Conservation (phyloP, 2,329 filamentous ascomycete species). For the Acarospora socialis region DNA sequence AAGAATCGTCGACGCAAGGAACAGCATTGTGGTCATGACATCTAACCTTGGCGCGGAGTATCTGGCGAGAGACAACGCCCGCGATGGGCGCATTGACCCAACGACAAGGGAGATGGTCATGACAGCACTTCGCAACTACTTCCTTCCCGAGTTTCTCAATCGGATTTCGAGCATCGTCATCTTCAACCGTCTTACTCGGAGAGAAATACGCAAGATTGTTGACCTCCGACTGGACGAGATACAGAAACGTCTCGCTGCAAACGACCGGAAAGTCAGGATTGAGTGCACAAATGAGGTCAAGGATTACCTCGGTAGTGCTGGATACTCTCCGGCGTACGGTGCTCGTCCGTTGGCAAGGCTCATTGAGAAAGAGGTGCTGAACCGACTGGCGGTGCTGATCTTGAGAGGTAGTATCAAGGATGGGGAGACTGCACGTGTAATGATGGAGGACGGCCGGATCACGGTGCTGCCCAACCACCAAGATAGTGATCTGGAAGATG, state of each 20-base stretch:
- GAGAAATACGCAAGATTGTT: conserved; percentile 89
- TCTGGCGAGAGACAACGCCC: conserved; percentile 62
- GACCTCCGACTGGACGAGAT: conserved; percentile 79
- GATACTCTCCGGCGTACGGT: conserved; percentile 91
- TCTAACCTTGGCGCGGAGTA: conserved; percentile 93
- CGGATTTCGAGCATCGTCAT: conserved; percentile 93
- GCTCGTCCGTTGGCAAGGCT: conserved; percentile 75
- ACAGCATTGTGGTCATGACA: conserved; percentile 99
- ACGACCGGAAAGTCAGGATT: conserved; percentile 75
- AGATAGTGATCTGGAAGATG: conserved; percentile 44
- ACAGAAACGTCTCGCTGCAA: conserved; percentile 75
- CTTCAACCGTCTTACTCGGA: conserved; percentile 87
- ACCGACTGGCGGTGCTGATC: conserved; percentile 81
- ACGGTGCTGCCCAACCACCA: conserved; percentile 74
- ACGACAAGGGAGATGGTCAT: conserved; percentile 82
- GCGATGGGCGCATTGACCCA: conserved; percentile 73
- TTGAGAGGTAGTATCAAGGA: conserved; percentile 72
- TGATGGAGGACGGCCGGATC: conserved; percentile 66
- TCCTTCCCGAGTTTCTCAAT: conserved; percentile 97
- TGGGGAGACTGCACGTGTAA: conserved; percentile 68
- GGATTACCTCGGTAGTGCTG: conserved; percentile 80
- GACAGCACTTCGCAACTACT: conserved; percentile 82
- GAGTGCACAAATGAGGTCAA: conserved; percentile 72
- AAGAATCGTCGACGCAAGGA: conserved; percentile 83
- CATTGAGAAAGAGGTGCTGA: conserved; percentile 95